Evolutionary conservation across 208 protist species (phyloP).

Genomic region (Leishmania tarentolae): DNA sequence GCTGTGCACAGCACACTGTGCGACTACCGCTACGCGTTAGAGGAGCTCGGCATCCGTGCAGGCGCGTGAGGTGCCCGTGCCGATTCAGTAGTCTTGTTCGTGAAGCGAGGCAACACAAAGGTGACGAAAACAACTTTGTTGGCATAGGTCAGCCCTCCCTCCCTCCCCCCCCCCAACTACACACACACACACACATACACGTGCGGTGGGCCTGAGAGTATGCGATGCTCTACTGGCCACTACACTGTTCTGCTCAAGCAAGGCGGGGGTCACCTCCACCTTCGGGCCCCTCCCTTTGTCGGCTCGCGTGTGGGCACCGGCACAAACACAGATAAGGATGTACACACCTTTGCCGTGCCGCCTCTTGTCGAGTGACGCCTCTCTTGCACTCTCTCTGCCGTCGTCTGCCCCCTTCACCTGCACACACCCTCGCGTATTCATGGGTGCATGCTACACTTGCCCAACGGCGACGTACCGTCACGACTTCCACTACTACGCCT

Average conservation of each 20-base stretch:
- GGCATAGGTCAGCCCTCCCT: background rate
- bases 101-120: background rate
- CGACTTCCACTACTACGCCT: background rate
- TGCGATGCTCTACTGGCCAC: too few species aligned
- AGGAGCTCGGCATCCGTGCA: conserved; percentile 30
- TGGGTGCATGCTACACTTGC: background rate
- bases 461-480: background rate
- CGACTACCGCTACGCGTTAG: conserved; percentile 59
- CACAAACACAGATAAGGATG: background rate
- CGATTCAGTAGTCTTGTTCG: background rate
- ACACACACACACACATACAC: background rate
- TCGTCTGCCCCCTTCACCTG: background rate
- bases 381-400: background rate
- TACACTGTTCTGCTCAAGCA: background rate
- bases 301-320: background rate
- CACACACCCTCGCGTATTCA: background rate
- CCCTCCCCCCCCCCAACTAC: background rate
- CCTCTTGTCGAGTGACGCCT: background rate
- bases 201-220: too few species aligned
- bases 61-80: too few species aligned
- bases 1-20: conserved; percentile 34
- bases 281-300: background rate
- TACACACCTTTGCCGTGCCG: background rate
- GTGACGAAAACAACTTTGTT: background rate
- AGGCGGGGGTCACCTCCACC: too few species aligned